A percentile compares a stretch with the other conserved stretches of the same genome.
Evolutionary conservation across 2,329 filamentous ascomycete genomes (phyloP).

Genomic region (Colletotrichum chlorophyti): DNA sequence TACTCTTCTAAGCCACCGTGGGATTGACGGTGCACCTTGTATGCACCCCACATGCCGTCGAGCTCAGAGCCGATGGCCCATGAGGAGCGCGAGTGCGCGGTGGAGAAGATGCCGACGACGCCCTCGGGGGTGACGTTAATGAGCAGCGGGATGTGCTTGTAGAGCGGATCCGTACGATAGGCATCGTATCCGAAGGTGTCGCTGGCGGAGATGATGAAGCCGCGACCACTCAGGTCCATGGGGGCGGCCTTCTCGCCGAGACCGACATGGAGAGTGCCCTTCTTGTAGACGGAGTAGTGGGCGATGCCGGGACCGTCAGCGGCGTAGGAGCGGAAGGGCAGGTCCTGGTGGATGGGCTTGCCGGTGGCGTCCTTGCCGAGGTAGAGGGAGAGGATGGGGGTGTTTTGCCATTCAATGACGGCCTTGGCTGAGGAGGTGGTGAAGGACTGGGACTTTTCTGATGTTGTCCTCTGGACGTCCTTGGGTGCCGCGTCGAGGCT

Average conservation of each 20-base stretch:
- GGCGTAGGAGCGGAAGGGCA: slow-evolving; percentile 70
- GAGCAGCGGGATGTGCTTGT: slow-evolving; percentile 77
- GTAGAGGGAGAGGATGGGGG: slow-evolving; percentile 58
- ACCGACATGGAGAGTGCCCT: slow-evolving; percentile 70
- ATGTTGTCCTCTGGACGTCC: slow-evolving; percentile 32
- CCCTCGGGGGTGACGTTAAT: slow-evolving; percentile 71
- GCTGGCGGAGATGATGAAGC: slow-evolving; percentile 71
- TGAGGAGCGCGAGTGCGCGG: slow-evolving; percentile 66
- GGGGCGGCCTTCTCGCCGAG: slow-evolving; percentile 76
- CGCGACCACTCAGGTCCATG: slow-evolving; percentile 72
- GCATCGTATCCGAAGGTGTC: slow-evolving; percentile 79
- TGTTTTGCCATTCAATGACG: slow-evolving; percentile 63
- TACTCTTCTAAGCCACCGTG: slow-evolving; percentile 77
- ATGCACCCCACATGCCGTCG: slow-evolving; percentile 78
- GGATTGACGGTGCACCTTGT: slow-evolving; percentile 77
- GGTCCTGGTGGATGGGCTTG: slow-evolving; percentile 66
- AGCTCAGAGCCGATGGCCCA: slow-evolving; percentile 76
- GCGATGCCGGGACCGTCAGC: slow-evolving; percentile 67
- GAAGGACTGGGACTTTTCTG: slow-evolving; percentile 39
- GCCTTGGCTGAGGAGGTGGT: slow-evolving; percentile 47
- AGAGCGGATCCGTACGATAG: slow-evolving; percentile 73
- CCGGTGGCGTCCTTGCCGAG: slow-evolving; percentile 55
- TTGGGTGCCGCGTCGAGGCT: not conserved
- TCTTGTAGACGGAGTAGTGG: slow-evolving; percentile 70
- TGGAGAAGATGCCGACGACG: slow-evolving; percentile 72